Percentiles rank a stretch among this genome's conserved stretches.
These are phyloP conservation scores for Pontederia paniculata DNA, from an alignment of 176 grass and related monocot species.

Conservation along the genomic window DNA sequence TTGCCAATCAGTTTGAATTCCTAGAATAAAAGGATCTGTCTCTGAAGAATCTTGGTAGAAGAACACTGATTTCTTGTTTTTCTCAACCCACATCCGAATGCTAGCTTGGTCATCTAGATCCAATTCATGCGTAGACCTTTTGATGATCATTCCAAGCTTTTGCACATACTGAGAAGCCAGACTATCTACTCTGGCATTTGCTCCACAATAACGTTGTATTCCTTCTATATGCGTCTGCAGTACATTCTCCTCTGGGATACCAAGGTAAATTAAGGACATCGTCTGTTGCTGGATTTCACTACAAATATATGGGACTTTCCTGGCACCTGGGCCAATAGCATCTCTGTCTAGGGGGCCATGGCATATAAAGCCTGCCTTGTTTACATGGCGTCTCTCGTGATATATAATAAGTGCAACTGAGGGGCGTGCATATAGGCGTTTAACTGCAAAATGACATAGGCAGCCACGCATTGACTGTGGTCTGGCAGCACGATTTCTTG, in stretches of 20 bases:
- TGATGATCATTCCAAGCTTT: conserved; percentile 95
- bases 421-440: conserved; percentile 57
- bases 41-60: conserved; percentile 77
- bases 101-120: conserved; percentile 79
- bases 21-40: conserved; percentile 60
- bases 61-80: conserved; percentile 80
- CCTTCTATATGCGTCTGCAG: conserved; percentile 77
- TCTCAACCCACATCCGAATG: conserved; percentile 85
- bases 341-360: conserved; percentile 77
- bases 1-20: conserved; percentile 88
- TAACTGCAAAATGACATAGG: conserved; percentile 76
- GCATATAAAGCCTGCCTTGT: conserved; percentile 68
- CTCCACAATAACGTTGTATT: conserved; percentile 60
- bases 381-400: conserved; percentile 72
- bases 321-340: conserved; percentile 72
- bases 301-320: conserved; percentile 62
- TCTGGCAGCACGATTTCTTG: conserved; percentile 62
- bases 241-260: conserved; percentile 83
- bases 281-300: conserved; percentile 89
- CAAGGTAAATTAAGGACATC: conserved; percentile 86
- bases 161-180: conserved; percentile 78
- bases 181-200: conserved; percentile 45
- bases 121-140: conserved; percentile 82
- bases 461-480: conserved; percentile 94
- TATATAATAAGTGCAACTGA: conserved; percentile 67